Evolutionary conservation across 306 rosid species (phyloP).

Genomic region (Rosa persica): DNA sequence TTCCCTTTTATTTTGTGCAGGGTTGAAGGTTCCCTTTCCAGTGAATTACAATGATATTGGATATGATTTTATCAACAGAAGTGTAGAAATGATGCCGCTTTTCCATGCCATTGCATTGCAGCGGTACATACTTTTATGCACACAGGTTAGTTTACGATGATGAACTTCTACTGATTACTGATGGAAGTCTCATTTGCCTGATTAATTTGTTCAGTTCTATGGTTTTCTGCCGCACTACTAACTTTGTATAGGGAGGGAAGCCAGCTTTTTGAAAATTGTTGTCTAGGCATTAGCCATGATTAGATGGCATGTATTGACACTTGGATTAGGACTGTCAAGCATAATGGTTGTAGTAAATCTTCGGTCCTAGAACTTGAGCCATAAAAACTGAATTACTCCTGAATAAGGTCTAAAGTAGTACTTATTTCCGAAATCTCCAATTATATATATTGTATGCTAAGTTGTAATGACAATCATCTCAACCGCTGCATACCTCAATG

Average conservation of each 20-base stretch:
- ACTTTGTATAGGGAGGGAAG: background rate
- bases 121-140: conserved; percentile 80
- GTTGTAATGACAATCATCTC: background rate
- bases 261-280: background rate
- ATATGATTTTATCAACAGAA: conserved; percentile 49
- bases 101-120: conserved; percentile 76
- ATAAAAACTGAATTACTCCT: background rate
- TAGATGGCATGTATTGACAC: background rate
- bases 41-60: conserved; percentile 59
- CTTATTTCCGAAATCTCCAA: background rate
- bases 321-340: background rate
- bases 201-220: background rate
- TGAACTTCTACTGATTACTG: conserved; percentile 4
- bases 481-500: too few species aligned
- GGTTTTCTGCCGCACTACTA: background rate
- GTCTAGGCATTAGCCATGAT: background rate
- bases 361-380: background rate
- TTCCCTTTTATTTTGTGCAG: conserved; percentile 33
- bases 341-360: too few species aligned
- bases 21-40: conserved; percentile 22
- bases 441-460: background rate
- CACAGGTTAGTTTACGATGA: conserved; percentile 58
- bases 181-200: background rate
- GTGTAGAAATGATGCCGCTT: conserved; percentile 50
- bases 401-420: background rate